phyloP scores from a whole-genome alignment of 2,329 filamentous ascomycete species.

The Ceratocystis cacaofunesta region DNA sequence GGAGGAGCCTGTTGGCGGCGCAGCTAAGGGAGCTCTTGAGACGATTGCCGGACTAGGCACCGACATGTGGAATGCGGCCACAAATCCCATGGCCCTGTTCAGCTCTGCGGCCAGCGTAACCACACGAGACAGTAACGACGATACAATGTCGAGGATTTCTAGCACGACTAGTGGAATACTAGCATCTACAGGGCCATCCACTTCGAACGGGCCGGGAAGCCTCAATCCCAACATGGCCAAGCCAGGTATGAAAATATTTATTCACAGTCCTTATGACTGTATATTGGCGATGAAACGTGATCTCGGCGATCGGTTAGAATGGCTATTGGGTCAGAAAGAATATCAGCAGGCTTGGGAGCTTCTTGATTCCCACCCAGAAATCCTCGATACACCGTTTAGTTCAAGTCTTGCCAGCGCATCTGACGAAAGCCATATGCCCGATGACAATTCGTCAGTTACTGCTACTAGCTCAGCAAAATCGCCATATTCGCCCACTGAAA shows the following conservation, averaged over 20 bases:
- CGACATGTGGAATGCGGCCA: slow-evolving; percentile 80
- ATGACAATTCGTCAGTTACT: slow-evolving; percentile 36
- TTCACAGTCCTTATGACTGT: slow-evolving; percentile 93
- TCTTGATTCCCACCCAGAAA: slow-evolving; percentile 74
- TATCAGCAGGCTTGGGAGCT: slow-evolving; percentile 83
- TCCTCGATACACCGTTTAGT: slow-evolving; percentile 34
- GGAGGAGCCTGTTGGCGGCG: slow-evolving; percentile 27
- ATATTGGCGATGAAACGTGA: slow-evolving; percentile 83
- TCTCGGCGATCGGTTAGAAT: slow-evolving; percentile 67
- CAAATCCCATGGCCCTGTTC: slow-evolving; percentile 77
- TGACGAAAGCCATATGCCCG: slow-evolving; percentile 28
- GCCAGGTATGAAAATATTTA: slow-evolving; percentile 60
- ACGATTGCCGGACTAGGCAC: slow-evolving; percentile 55
- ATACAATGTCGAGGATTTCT: slow-evolving; percentile 30
- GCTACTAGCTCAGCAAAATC: slow-evolving; percentile 27
- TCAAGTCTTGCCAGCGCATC: slow-evolving; percentile 39
- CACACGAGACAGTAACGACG: slow-evolving; percentile 47
- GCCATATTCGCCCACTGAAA: slow-evolving; percentile 48
- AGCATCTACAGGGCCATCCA: slow-evolving; percentile 19
- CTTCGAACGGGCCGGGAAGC: slow-evolving; percentile 23
- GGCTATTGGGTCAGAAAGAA: slow-evolving; percentile 67
- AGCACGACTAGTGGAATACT: slow-evolving; percentile 22
- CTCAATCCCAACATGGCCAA: slow-evolving; percentile 40
- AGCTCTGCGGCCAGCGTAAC: slow-evolving; percentile 68
- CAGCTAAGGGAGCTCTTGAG: slow-evolving; percentile 58